Evolutionary conservation across 768 basidiomycete species (phyloP), one percentile per base, ranked within the genome.

Genomic region (Serendipita sp.): DNA sequence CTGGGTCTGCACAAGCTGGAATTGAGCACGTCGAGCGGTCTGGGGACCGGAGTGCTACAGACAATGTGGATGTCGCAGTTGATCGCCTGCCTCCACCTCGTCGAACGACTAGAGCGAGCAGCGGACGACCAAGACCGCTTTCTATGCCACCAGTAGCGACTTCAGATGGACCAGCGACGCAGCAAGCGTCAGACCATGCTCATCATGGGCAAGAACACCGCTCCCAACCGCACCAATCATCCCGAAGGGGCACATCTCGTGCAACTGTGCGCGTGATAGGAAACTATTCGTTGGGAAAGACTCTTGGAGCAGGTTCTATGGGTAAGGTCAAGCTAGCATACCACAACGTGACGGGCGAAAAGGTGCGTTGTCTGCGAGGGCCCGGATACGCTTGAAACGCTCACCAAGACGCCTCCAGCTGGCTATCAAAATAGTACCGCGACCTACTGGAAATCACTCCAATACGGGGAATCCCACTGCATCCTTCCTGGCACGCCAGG

Each of bases 391-490:
- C 32, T 16, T 35, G 8, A n/a, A 44, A 44, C 44, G 56, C 56
- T 60, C 36, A 60, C 35, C n/a, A 34, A n/a, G 23, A 60, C n/a
- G 56, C 62, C 7, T 15, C 41, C 68, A 97, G 93, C 86, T 96
- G 66, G 95, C 95, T n/a, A 89, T 98, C 76, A 98, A 98, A 80
- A 98, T 99, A 70, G 84, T 99, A 30, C 96, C 96, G 28, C 85
- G 96, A 30, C 71, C 76, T 36, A 78, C 80, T 60, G 79, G 79
- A 62, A 70, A 76, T 32, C 72, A 66, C 66, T 58, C 70, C 0
- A 52, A 65, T 23, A 48, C 35, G 13, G 65, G 65, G 11, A 60
- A 67, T n/a, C 79, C 77, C 66, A 78, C 77, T 64, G 77, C 77
- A 51, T 83, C 84, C 51, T 81, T 83, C 18, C 74, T 81, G 7